Evolutionary conservation across 106 monocot species (phyloP), one percentile per base, ranked within the genome.

Genomic region (Allium sativum): DNA sequence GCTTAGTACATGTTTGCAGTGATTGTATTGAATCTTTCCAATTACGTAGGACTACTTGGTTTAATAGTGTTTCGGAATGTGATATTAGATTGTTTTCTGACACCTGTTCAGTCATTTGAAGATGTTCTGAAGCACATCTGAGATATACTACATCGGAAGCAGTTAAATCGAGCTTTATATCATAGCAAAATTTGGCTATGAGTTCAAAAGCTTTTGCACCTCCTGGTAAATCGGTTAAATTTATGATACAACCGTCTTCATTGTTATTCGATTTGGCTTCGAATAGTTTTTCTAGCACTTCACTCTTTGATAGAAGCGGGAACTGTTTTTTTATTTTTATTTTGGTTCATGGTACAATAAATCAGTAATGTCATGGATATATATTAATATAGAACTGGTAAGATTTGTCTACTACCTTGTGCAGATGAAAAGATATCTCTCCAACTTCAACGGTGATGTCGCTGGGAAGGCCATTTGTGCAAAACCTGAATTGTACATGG

Each of bases 351-450:
- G 54, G 14, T 48, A 40, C 17, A 59, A 12, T 52, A 1, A 74
- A 57, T 22, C 3, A 18, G 46, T 9, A 21, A 14, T 20, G 12
- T 40, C 13, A 22, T 14, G 48, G 22, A n/a, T 21, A 65, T n/a
- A 53, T 9, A 12, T 11, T 18, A 62, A 48, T 21, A n/a, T 45
- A 52, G 52, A 31, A 31, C 31, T 50, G 21, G n/a, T 17, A 50
- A 18, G 11, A 12, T 4, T 12, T 19, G 44, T 15, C 14, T 55
- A 17, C 52, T 43, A 84, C 84, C 85, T 85, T 85, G 65, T 85
- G 85, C 56, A 85, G 80, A 68, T 85, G 80, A 57, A 85, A 85
- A 8, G 80, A 56, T 68, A 85, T 81, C 16, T 80, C 80, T 55
- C 67, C 77, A 58, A 81, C 74, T 77, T 85, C 77, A 48, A 85